Evolutionary conservation across 768 basidiomycete species (phyloP).

Genomic region (Suillus sp.): DNA sequence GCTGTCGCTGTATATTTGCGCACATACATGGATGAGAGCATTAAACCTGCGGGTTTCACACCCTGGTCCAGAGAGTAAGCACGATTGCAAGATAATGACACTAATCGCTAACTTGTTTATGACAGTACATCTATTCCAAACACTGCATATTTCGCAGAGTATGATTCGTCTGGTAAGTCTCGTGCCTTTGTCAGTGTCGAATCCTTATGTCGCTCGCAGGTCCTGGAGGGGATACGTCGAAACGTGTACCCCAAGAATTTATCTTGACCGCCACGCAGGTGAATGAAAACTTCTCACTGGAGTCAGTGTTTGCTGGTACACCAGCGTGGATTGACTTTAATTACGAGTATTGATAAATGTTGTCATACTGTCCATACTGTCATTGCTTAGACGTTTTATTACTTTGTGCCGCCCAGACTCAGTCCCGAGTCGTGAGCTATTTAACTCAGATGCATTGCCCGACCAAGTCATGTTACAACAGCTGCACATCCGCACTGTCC

Average conservation of each 20-base stretch:
- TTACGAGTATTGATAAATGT: conserved; percentile 41
- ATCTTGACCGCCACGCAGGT: conserved; percentile 45
- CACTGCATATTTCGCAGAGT: conserved; percentile 61
- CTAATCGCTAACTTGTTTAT: background rate
- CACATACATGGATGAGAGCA: conserved; percentile 61
- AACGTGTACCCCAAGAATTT: conserved; percentile 50
- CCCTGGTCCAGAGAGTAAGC: conserved; percentile 40
- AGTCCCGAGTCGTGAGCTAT: conserved; percentile 62
- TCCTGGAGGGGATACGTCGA: conserved; percentile 49
- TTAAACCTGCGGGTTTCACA: conserved; percentile 52
- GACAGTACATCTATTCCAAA: conserved; percentile 50
- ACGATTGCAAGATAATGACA: background rate
- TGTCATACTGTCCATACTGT: background rate
- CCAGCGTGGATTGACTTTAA: conserved; percentile 58
- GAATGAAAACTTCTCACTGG: conserved; percentile 42
- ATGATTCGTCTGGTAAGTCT: conserved; percentile 47
- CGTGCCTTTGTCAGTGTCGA: background rate
- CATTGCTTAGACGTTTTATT: conserved; percentile 88
- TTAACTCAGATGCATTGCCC: too few relatives aligned
- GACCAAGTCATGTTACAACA: too few relatives aligned
- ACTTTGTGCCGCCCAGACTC: conserved; percentile 90
- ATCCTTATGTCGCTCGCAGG: conserved; percentile 32
- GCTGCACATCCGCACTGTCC: too few relatives aligned
- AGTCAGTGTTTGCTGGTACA: conserved; percentile 50
- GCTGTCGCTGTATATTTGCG: conserved; percentile 55